Percentiles rank a stretch among this genome's conserved stretches.
These are phyloP conservation scores for Chenopodium suecicum DNA, from an alignment of 148 eudicot species.

Conservation along the genomic window DNA sequence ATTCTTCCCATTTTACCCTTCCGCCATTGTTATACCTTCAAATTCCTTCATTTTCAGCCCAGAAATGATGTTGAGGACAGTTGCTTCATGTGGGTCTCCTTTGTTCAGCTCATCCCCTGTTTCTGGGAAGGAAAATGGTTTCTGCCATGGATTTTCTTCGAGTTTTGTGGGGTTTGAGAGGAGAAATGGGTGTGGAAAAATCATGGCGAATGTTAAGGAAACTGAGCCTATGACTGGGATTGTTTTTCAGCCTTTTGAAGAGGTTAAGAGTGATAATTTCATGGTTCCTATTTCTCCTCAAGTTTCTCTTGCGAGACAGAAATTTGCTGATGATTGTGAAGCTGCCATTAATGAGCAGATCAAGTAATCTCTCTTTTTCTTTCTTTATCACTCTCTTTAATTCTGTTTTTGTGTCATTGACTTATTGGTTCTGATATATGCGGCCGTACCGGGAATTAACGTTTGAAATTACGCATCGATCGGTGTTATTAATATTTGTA, in stretches of 20 bases:
- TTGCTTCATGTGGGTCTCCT: conserved; percentile 4
- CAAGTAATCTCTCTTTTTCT: conserved; percentile 40
- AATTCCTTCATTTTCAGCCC: neutral
- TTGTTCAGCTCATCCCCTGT: conserved; percentile 2
- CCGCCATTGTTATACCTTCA: neutral
- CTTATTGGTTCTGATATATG: neutral
- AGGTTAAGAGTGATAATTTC: conserved; percentile 59
- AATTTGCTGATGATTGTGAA: conserved; percentile 53
- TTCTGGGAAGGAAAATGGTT: neutral
- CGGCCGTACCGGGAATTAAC: neutral
- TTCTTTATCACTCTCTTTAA: neutral
- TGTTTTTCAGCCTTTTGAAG: conserved; percentile 77
- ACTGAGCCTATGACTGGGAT: conserved; percentile 47
- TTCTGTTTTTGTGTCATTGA: too few relatives aligned
- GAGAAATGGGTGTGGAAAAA: conserved; percentile 9
- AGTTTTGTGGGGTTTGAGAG: conserved; percentile 7
- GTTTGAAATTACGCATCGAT: too few relatives aligned
- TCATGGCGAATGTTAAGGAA: conserved; percentile 23
- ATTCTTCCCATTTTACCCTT: conserved; percentile 4
- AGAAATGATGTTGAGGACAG: conserved; percentile 28
- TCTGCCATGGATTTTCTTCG: neutral
- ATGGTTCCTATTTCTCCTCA: conserved; percentile 49
- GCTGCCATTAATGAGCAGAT: conserved; percentile 84
- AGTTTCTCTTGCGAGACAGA: conserved; percentile 67
- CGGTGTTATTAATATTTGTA: neutral